Evolutionary conservation across 2,329 filamentous ascomycete genomes (phyloP), one percentile per base, ranked within the genome.

Genomic region (Clonostachys rhizophaga): DNA sequence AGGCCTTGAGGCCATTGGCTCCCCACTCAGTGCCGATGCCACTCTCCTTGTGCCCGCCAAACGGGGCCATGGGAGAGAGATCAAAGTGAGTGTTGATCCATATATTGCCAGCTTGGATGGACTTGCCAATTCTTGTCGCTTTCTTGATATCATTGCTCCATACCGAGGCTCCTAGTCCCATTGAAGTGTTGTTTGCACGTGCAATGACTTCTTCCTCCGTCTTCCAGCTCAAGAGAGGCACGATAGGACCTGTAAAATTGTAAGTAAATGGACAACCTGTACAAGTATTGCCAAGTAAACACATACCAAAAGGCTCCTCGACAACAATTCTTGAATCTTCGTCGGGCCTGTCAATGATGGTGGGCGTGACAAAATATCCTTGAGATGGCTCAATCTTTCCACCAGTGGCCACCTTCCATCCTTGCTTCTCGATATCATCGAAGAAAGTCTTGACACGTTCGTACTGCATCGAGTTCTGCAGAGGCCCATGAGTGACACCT

Each of bases 181-280:
- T 72, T 18, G 75, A 67, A 3, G 67, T 65, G 17, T 71, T 65
- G 50, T 84, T 84, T 2, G 76, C 80, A 5, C 79, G 71, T 2
- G 59, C 58, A 33, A 86, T 64, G 0, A 83, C 78, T 16, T 85
- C 81, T 6, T 74, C 74, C 50, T 87, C 83, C 30, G 76, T 70
- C 0, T 67, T 67, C 81, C 82, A 88, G 17, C 72, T 75, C 47
- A 86, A 57, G 8, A 86, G 64, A 0, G 84, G 83, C 2, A 87
- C 70, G 34, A 88, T 80, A 0, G 84, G 84, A 72, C 43, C 76
- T 30, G 9, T 30, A 30, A 10, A 11, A 12, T 9, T 20, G 11
- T 13, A 11, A 44, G 17, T 33, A 24, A 10, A 3, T 30, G 24
- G 4, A 10, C 24, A 30, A 30, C 4, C 24, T 9, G 3, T 30